A percentile compares a stretch with the other conserved stretches of the same genome.
Conservation (phyloP, 169 alveolate genomes). For the Cryptosporidium baileyi region DNA sequence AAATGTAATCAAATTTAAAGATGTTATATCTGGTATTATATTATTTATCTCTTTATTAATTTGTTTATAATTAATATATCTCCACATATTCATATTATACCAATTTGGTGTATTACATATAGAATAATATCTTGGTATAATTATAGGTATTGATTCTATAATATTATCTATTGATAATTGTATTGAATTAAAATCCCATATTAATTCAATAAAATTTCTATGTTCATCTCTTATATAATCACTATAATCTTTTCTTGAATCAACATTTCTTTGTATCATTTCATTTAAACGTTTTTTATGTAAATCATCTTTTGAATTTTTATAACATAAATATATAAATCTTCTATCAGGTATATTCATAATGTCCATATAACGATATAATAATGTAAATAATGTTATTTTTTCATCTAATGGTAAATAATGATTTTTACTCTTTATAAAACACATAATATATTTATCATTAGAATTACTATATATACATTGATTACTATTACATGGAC, state of each 20-base stretch:
- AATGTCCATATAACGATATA: slow-evolving; percentile 54
- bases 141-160: slow-evolving; percentile 4
- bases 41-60: not conserved
- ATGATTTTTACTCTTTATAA: not conserved
- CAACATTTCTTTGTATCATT: slow-evolving; percentile 34
- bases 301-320: slow-evolving; percentile 1
- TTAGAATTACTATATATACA: not conserved
- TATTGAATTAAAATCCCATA: slow-evolving; percentile 61
- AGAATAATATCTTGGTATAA: slow-evolving; percentile 60
- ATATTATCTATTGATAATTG: slow-evolving; percentile 2
- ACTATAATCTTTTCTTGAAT: slow-evolving; percentile 45
- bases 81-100: slow-evolving; percentile 27
- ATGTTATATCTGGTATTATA: not conserved
- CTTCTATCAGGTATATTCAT: slow-evolving; percentile 52
- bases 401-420: not conserved
- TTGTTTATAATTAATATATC: not conserved
- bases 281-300: slow-evolving; percentile 18
- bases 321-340: not conserved
- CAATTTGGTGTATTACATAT: slow-evolving; percentile 34
- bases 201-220: slow-evolving; percentile 39
- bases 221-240: slow-evolving; percentile 58
- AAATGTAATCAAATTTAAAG: not conserved
- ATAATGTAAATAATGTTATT: slow-evolving; percentile 13
- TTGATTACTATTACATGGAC: not conserved
- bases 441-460: not conserved